Evolutionary conservation across 2,329 filamentous ascomycete species (phyloP), one percentile per base, ranked within the genome.

Genomic region (Raffaelea albimanens): DNA sequence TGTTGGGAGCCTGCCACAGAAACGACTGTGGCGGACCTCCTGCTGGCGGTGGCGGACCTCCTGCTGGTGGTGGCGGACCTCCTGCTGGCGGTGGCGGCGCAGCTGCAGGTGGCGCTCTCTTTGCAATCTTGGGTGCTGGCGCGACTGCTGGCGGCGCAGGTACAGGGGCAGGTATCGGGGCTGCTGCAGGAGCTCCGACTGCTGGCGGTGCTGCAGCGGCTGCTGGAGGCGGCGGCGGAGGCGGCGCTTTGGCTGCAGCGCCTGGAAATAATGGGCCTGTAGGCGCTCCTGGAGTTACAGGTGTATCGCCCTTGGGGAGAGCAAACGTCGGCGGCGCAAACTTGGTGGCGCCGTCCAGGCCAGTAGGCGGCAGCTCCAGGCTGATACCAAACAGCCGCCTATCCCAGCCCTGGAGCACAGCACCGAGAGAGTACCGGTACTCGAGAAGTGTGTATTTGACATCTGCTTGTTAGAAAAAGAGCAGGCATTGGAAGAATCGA

Each of bases 1-100:
- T 87, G 54, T 82, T 85, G 5, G 91, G 90, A 2, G 82, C 80
- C 64, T 95, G 85, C 83, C 89, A 95, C 9, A 95, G 69, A 58
- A 95, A 94, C 0, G 85, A 72, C 0, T n/a, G n/a, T n/a, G n/a
- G n/a, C n/a, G n/a, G 76, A 74, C 5, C 66, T 5, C 62, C 57
- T 23, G 63, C 56, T 10, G 57, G 53, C 4, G 23, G n/a, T 10
- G 47, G 18, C 13, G 29, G 43, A 14, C 48, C 11, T 18, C 1
- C 14, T 19, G 29, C 29, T 4, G 22, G 13, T 21, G 42, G 18
- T 16, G 18, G 34, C 34, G 14, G 34, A 29, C 25, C 25, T 29
- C 16, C 4, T 10, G n/a, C 31, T 20, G 36, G 5, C 9, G 11
- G 29, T 23, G n/a, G 16, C 14, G 8, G 13, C 5, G n/a, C 42